phyloP scores from a whole-genome alignment of 805 yeast genomes.

The Nakazawaea holstii region DNA sequence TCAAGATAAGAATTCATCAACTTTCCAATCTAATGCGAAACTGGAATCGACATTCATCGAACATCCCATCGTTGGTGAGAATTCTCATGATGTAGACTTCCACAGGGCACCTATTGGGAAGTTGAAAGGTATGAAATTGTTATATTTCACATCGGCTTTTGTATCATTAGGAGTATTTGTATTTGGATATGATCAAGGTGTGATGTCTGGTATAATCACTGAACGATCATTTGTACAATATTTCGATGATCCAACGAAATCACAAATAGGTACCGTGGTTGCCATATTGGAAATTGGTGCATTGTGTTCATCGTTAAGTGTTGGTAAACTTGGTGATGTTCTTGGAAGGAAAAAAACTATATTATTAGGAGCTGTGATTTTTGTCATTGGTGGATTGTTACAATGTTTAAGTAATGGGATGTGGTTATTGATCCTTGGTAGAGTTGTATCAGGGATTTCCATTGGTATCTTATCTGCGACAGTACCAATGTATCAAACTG shows the following conservation, averaged over 20 bases:
- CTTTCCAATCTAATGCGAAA: not conserved
- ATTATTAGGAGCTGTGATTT: conserved; percentile 66
- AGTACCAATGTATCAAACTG: conserved; percentile 85
- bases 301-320: conserved; percentile 64
- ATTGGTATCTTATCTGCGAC: conserved; percentile 81
- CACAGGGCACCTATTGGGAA: conserved; percentile 13
- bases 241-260: conserved; percentile 68
- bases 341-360: conserved; percentile 79
- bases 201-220: conserved; percentile 81
- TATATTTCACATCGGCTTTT: conserved; percentile 44
- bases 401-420: conserved; percentile 60
- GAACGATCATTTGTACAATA: conserved; percentile 64
- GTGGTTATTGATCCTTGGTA: conserved; percentile 58
- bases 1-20: not conserved
- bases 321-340: conserved; percentile 69
- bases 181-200: conserved; percentile 86
- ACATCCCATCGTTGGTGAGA: not conserved
- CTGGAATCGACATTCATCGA: not conserved
- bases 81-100: conserved; percentile 14
- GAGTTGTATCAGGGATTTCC: conserved; percentile 80
- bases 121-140: conserved; percentile 20
- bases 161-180: conserved; percentile 62
- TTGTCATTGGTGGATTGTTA: conserved; percentile 68
- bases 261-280: conserved; percentile 79
- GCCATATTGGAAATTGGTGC: conserved; percentile 90